These are phyloP conservation scores for Syzygium malaccense DNA, from an alignment of 441 rosid species.

Conservation along the genomic window DNA sequence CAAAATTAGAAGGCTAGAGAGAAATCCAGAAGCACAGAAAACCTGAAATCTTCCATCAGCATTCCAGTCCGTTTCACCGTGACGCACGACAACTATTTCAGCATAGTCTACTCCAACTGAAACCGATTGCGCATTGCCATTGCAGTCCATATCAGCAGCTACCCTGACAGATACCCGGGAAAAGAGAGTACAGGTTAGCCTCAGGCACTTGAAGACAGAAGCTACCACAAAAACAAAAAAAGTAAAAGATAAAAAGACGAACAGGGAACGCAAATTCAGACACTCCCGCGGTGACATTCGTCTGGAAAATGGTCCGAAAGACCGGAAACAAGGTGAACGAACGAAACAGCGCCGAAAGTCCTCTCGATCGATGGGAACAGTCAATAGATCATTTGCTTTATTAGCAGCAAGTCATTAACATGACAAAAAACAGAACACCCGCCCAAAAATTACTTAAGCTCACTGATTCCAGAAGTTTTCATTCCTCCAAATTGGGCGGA, in stretches of 20 bases:
- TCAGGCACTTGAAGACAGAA: background rate
- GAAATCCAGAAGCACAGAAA: background rate
- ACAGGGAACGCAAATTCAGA: background rate
- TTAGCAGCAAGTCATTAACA: background rate
- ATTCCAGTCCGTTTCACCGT: background rate
- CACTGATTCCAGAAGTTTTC: background rate
- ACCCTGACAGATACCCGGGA: background rate
- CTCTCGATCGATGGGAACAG: background rate
- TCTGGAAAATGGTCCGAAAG: background rate
- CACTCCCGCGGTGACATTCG: background rate
- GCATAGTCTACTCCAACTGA: background rate
- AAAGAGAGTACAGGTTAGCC: background rate
- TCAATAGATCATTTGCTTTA: background rate
- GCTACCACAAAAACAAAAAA: background rate
- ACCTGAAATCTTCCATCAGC: background rate
- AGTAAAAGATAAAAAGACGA: background rate
- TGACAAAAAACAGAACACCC: background rate
- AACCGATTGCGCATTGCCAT: background rate
- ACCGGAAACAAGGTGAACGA: background rate
- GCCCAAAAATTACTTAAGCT: background rate
- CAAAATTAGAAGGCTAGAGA: background rate
- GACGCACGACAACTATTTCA: background rate
- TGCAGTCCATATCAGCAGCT: background rate
- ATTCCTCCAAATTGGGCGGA: background rate
- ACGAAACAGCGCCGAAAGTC: background rate